A percentile compares a stretch with the other conserved stretches of the same genome.
phyloP scores from a whole-genome alignment of 2,329 filamentous ascomycete species.

The Erysiphe pisi region DNA sequence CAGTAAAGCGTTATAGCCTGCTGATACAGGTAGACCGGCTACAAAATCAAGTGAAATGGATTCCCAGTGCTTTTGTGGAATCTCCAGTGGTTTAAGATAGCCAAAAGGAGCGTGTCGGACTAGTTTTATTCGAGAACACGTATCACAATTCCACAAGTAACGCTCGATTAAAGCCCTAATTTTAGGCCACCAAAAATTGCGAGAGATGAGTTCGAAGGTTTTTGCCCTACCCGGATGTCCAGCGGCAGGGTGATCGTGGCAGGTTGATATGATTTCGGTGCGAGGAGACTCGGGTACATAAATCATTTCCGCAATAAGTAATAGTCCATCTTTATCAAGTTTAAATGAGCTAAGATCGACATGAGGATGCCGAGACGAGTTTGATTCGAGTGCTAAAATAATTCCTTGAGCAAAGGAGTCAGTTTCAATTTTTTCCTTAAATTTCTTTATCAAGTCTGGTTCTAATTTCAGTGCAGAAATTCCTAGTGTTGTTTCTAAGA shows the following conservation, averaged over 20 bases:
- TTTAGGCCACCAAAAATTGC: slow-evolving; percentile 21
- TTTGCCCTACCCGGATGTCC: not conserved
- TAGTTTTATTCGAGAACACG: not conserved
- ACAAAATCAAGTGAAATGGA: slow-evolving; percentile 14
- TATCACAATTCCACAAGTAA: slow-evolving; percentile 14
- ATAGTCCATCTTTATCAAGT: not conserved
- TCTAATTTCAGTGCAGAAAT: not conserved
- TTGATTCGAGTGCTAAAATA: no score
- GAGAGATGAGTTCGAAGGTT: not conserved
- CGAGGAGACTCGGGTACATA: not conserved
- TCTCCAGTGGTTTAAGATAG: not conserved
- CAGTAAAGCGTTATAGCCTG: not conserved
- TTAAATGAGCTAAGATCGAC: not conserved
- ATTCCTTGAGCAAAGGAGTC: not conserved
- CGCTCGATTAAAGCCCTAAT: not conserved
- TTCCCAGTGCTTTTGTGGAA: slow-evolving; percentile 15
- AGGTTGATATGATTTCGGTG: not conserved
- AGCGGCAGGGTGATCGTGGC: not conserved
- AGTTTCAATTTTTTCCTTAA: not conserved
- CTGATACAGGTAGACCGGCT: not conserved
- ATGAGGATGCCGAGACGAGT: not conserved
- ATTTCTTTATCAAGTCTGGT: not conserved
- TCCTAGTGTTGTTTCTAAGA: not conserved
- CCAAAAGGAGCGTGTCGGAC: not conserved
- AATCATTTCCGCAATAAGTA: not conserved